Evolutionary conservation across 2,329 filamentous ascomycete species (phyloP).

Genomic region (Pseudomassariella vexata): DNA sequence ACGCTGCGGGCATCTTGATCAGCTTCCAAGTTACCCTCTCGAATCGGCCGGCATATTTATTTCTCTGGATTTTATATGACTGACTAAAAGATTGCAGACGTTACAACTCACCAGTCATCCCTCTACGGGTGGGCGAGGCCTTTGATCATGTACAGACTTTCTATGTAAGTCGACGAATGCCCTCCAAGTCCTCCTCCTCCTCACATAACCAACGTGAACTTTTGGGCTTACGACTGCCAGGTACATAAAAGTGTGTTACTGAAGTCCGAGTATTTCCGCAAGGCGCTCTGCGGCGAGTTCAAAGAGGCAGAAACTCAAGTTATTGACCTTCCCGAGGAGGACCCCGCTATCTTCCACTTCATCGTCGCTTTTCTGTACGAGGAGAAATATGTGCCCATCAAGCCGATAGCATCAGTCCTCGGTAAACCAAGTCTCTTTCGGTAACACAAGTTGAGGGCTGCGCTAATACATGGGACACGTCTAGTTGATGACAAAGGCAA

Average conservation of each 20-base stretch:
- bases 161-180: conserved; percentile 20
- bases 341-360: conserved; percentile 45
- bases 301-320: conserved; percentile 38
- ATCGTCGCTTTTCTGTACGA: conserved; percentile 46
- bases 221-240: conserved; percentile 14
- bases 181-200: neutral
- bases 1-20: no score
- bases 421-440: conserved; percentile 16
- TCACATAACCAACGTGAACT: neutral
- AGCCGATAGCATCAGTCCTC: conserved; percentile 33
- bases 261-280: conserved; percentile 42
- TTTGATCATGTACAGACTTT: conserved; percentile 37
- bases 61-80: no score
- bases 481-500: conserved; percentile 34
- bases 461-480: conserved; percentile 8
- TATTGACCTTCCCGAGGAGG: conserved; percentile 44
- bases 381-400: conserved; percentile 38
- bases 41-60: no score
- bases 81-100: no score
- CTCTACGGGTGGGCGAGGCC: conserved; percentile 38
- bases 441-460: neutral
- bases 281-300: conserved; percentile 41
- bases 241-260: conserved; percentile 41
- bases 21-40: no score
- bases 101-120: conserved; percentile 39